Percentiles rank a stretch among this genome's conserved stretches.
Evolutionary conservation across 2,329 filamentous ascomycete genomes (phyloP).

Genomic region (Fusarium pseudograminearum): DNA sequence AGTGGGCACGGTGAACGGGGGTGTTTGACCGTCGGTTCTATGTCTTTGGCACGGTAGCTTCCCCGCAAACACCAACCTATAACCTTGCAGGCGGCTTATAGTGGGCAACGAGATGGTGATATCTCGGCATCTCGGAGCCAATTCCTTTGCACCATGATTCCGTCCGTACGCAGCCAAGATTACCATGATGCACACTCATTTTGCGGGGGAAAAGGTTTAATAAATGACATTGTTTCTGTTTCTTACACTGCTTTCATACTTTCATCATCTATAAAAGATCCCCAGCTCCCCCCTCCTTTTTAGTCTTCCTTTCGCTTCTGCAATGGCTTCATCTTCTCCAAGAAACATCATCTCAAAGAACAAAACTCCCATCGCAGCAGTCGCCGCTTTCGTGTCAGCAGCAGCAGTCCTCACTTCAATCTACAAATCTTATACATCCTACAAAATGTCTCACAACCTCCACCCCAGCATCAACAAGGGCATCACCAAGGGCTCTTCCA

Average conservation of each 20-base stretch:
- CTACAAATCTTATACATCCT: conserved; percentile 26
- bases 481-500: conserved; percentile 65
- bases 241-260: neutral
- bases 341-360: conserved; percentile 36
- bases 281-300: neutral
- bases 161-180: conserved; percentile 28
- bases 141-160: conserved; percentile 8
- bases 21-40: conserved; percentile 26
- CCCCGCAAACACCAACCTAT: conserved; percentile 30
- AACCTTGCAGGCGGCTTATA: neutral
- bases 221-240: conserved; percentile 20
- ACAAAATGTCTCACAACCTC: conserved; percentile 52
- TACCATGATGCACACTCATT: conserved; percentile 11
- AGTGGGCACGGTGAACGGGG: conserved; percentile 31
- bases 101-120: conserved; percentile 35
- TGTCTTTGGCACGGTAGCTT: neutral
- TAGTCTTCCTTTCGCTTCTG: neutral
- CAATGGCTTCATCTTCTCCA: conserved; percentile 32
- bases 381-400: conserved; percentile 43
- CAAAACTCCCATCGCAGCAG: conserved; percentile 36
- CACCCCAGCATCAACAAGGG: conserved; percentile 74
- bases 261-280: conserved; percentile 21
- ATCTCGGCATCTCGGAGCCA: conserved; percentile 46
- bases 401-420: conserved; percentile 39
- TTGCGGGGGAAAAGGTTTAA: conserved; percentile 21